Evolutionary conservation across 164 flowering plant genomes (phyloP).

Genomic region (Nymphaea colorata): DNA sequence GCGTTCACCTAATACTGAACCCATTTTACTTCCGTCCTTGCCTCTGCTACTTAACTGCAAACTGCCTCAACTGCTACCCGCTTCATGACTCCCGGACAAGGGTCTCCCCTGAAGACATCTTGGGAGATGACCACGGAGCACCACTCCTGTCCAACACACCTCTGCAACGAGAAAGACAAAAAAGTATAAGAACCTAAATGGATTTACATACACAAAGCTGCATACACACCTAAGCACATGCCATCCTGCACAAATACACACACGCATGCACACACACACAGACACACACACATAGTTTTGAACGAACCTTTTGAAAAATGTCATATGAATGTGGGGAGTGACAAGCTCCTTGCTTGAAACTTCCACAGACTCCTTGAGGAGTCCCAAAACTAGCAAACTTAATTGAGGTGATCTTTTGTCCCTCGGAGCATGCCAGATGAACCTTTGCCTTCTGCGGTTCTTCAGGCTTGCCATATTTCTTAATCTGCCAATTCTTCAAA

Average conservation of each 20-base stretch:
- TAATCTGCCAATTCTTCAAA: conserved; percentile 17
- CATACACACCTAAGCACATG: not conserved
- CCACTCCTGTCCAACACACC: conserved; percentile 59
- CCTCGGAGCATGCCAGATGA: conserved; percentile 35
- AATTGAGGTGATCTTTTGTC: conserved; percentile 34
- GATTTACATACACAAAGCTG: conserved; percentile 2
- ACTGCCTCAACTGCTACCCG: conserved; percentile 31
- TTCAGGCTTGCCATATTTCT: conserved; percentile 14
- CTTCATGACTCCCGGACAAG: conserved; percentile 34
- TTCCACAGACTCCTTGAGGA: conserved; percentile 50
- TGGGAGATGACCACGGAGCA: conserved; percentile 52
- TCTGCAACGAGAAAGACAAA: conserved; percentile 34
- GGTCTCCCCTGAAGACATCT: conserved; percentile 21
- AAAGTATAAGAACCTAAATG: conserved; percentile 77
- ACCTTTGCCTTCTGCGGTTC: conserved; percentile 27
- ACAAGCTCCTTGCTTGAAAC: conserved; percentile 34
- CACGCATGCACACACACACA: no score
- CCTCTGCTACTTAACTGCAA: conserved; percentile 9
- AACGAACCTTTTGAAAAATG: conserved; percentile 26
- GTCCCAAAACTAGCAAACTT: conserved; percentile 53
- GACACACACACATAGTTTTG: not conserved
- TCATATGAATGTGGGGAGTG: conserved; percentile 42
- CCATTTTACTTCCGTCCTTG: not conserved
- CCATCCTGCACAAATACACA: no score
- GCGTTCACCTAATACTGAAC: not conserved